A percentile compares a stretch with the other conserved stretches of the same genome.
Evolutionary conservation across 129 eudicot genomes (phyloP).

Genomic region (Centaurea solstitialis): DNA sequence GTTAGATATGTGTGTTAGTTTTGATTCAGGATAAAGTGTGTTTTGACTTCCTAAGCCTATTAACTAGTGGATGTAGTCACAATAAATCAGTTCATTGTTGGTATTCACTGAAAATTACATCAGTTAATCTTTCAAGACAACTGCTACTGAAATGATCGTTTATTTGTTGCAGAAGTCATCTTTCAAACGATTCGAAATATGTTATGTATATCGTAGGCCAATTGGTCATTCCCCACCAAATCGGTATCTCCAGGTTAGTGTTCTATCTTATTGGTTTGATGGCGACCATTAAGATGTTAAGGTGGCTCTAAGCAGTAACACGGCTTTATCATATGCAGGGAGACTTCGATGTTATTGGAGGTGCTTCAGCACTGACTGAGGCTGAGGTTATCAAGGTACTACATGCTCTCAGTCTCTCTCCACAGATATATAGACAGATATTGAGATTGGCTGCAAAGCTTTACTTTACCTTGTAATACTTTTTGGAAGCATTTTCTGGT

Average conservation of each 20-base stretch:
- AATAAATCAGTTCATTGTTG: neutral
- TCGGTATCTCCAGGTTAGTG: constrained; percentile 82
- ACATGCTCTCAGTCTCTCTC: neutral
- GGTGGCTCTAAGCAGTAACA: constrained; percentile 8
- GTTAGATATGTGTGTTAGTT: neutral
- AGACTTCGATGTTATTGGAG: constrained; percentile 94
- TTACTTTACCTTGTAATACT: neutral
- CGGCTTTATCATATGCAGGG: constrained; percentile 45
- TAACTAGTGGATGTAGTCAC: neutral
- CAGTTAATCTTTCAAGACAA: neutral
- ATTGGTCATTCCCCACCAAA: constrained; percentile 95
- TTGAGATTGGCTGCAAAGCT: too few relatives aligned
- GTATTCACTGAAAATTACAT: neutral
- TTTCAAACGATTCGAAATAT: constrained; percentile 86
- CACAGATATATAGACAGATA: neutral
- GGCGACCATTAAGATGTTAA: constrained; percentile 5
- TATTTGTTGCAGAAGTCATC: constrained; percentile 64
- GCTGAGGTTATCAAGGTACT: constrained; percentile 86
- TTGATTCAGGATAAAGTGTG: neutral
- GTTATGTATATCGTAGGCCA: constrained; percentile 80
- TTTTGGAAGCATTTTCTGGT: neutral
- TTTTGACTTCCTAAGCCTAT: neutral
- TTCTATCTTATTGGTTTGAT: constrained; percentile 9
- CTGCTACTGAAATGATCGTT: constrained; percentile 10
- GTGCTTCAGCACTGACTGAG: constrained; percentile 79